A percentile compares a stretch with the other conserved stretches of the same genome.
phyloP scores from a whole-genome alignment of 257 asterid genomes.

The Fraxinus pennsylvanica region DNA sequence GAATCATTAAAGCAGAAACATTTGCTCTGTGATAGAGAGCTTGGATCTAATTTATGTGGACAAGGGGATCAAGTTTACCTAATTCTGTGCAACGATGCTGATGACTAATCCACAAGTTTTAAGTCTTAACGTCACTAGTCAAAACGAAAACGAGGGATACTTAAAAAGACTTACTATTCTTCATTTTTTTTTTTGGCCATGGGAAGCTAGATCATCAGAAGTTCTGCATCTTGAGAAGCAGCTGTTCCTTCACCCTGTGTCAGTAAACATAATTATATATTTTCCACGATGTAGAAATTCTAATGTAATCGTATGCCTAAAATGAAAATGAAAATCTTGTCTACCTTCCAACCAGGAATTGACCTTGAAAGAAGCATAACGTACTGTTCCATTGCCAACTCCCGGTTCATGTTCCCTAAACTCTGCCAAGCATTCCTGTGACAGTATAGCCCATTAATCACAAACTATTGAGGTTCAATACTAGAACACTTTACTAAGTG shows the following conservation, averaged over 20 bases:
- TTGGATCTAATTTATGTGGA: too few relatives aligned
- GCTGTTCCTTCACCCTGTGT: constrained; percentile 20
- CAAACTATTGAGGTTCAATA: not conserved
- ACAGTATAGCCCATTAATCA: constrained; percentile 9
- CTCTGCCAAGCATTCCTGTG: constrained; percentile 69
- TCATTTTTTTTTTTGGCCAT: not conserved
- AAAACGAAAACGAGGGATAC: not conserved
- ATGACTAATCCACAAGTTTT: not conserved
- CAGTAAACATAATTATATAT: not conserved
- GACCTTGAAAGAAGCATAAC: constrained; percentile 40
- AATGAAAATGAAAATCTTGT: constrained; percentile 4
- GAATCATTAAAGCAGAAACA: not conserved
- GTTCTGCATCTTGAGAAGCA: not conserved
- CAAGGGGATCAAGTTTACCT: not conserved
- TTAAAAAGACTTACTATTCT: not conserved
- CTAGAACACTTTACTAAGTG: not conserved
- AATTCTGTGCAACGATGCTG: not conserved
- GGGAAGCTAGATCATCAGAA: not conserved
- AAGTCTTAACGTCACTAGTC: not conserved
- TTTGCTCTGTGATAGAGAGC: not conserved
- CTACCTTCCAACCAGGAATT: constrained; percentile 54
- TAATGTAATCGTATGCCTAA: too few relatives aligned
- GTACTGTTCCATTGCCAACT: constrained; percentile 69
- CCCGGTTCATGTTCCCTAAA: constrained; percentile 54
- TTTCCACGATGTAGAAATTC: not conserved